Percentiles rank a stretch among this genome's conserved stretches.
Evolutionary conservation across 2,329 filamentous ascomycete species (phyloP).

Genomic region (Aspergillus aculeatinus): DNA sequence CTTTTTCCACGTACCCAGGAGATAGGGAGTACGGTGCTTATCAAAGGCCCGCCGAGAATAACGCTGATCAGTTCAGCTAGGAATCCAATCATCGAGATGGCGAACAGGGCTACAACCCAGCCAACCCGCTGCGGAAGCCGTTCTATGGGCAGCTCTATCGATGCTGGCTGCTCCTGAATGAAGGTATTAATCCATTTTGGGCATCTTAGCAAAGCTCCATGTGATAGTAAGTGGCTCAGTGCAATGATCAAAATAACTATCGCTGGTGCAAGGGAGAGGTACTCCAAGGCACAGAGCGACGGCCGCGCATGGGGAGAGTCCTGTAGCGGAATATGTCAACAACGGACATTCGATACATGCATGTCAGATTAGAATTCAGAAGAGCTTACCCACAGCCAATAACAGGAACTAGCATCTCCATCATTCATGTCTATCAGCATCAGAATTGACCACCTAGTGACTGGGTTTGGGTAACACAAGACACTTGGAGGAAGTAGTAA

Average conservation of each 20-base stretch:
- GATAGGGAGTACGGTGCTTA: slow-evolving; percentile 28
- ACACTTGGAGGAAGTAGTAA: neutral
- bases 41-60: slow-evolving; percentile 15
- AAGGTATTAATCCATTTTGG: slow-evolving; percentile 56
- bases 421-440: too few species aligned
- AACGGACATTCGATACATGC: neutral
- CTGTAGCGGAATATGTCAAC: slow-evolving; percentile 21
- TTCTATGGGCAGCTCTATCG: slow-evolving; percentile 33
- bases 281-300: slow-evolving; percentile 36
- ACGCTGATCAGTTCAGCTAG: slow-evolving; percentile 33
- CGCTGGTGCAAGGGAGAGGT: slow-evolving; percentile 32
- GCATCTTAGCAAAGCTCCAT: slow-evolving; percentile 27
- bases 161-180: slow-evolving; percentile 43
- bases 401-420: slow-evolving; percentile 12
- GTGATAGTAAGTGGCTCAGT: slow-evolving; percentile 29
- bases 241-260: slow-evolving; percentile 27
- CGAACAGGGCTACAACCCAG: slow-evolving; percentile 41
- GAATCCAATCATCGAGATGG: slow-evolving; percentile 39
- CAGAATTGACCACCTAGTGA: neutral
- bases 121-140: slow-evolving; percentile 27
- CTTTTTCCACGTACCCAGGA: slow-evolving; percentile 39
- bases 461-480: neutral
- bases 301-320: slow-evolving; percentile 38
- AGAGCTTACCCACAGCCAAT: slow-evolving; percentile 20
- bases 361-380: too few species aligned